These are phyloP conservation scores for Colletotrichum liriopes DNA, from an alignment of 2,329 filamentous ascomycete species.

Conservation along the genomic window DNA sequence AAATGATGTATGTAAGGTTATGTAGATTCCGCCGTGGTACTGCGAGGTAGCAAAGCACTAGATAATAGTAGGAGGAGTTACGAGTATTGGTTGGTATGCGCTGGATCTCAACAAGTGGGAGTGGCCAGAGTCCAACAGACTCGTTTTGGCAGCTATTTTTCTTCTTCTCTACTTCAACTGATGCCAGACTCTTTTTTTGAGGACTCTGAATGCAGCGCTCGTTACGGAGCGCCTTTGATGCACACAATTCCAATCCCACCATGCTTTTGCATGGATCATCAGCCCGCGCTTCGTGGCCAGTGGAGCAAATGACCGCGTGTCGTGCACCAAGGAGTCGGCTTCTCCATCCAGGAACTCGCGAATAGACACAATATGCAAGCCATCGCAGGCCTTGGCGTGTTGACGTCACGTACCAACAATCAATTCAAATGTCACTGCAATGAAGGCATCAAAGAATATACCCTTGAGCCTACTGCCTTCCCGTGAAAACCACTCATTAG, in stretches of 20 bases:
- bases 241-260: neutral
- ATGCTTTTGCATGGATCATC: conserved; percentile 1
- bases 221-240: neutral
- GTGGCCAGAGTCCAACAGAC: neutral
- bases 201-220: neutral
- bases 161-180: neutral
- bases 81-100: neutral
- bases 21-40: neutral
- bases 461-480: no score
- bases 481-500: no score
- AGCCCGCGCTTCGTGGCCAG: conserved; percentile 34
- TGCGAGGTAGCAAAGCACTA: neutral
- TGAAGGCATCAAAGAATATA: no score
- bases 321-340: neutral
- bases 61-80: neutral
- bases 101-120: neutral
- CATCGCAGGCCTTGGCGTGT: neutral
- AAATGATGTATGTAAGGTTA: neutral
- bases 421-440: no score
- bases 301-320: conserved; percentile 27
- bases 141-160: neutral
- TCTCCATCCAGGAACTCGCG: neutral
- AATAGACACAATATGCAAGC: neutral
- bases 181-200: neutral
- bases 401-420: neutral